A percentile compares a stretch with the other conserved stretches of the same genome.
These are phyloP conservation scores for Populus deltoides DNA, from an alignment of 345 rosid genomes.

Conservation along the genomic window DNA sequence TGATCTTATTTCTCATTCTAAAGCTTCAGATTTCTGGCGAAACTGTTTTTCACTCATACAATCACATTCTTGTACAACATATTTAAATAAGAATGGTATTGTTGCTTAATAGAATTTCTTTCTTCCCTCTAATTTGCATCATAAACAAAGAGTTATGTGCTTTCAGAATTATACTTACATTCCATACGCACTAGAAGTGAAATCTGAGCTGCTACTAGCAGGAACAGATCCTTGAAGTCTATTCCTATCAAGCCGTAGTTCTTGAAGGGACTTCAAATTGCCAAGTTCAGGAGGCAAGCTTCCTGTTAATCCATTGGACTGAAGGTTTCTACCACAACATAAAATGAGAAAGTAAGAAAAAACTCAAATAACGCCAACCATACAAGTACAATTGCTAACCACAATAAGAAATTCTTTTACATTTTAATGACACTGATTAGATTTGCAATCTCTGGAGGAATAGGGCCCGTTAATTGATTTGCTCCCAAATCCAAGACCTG, in stretches of 20 bases:
- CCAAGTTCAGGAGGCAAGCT: conserved; percentile 73
- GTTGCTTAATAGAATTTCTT: neutral
- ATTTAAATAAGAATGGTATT: neutral
- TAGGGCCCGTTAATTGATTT: conserved; percentile 74
- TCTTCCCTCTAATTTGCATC: neutral
- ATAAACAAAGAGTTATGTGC: neutral
- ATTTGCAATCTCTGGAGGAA: conserved; percentile 80
- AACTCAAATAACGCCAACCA: neutral
- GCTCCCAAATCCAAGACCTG: conserved; percentile 83
- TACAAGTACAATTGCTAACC: neutral
- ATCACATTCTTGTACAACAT: neutral
- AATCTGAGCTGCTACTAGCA: conserved; percentile 38
- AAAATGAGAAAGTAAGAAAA: conserved; percentile 8
- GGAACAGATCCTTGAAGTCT: conserved; percentile 84
- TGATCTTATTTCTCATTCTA: neutral
- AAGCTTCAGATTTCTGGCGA: neutral
- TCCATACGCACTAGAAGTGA: conserved; percentile 34
- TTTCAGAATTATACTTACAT: conserved; percentile 44
- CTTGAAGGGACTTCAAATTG: conserved; percentile 67
- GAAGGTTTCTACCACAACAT: conserved; percentile 67
- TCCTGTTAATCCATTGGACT: conserved; percentile 89
- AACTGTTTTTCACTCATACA: neutral
- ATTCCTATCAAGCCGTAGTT: conserved; percentile 80
- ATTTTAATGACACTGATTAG: conserved; percentile 49
- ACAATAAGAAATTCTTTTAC: conserved; percentile 35